Evolutionary conservation across 2,329 filamentous ascomycete genomes (phyloP).

Genomic region (Penicillium brasilianum): DNA sequence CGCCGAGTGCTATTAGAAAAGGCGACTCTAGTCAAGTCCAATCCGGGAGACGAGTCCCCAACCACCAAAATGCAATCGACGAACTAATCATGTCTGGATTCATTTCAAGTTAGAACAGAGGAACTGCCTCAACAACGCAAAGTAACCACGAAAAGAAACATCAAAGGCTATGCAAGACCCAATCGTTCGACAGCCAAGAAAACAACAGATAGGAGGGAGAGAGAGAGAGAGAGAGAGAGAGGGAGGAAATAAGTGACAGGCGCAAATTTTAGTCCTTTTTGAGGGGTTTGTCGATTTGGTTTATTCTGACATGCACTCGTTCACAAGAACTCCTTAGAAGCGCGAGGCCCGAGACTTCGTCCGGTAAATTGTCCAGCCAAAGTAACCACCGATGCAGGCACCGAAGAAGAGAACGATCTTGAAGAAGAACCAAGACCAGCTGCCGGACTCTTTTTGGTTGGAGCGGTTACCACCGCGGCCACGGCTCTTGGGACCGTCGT

Average conservation of each 20-base stretch:
- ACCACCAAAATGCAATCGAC: neutral
- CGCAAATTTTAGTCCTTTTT: neutral
- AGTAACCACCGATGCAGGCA: conserved; percentile 74
- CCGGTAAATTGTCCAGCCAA: conserved; percentile 84
- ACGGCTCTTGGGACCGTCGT: conserved; percentile 30
- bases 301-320: neutral
- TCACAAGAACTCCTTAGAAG: conserved; percentile 32
- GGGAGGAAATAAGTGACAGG: neutral
- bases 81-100: conserved; percentile 29
- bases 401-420: conserved; percentile 80
- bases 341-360: conserved; percentile 58
- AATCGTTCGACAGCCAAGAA: conserved; percentile 20
- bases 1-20: too few relatives aligned
- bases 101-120: conserved; percentile 26
- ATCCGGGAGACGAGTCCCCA: neutral
- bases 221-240: neutral
- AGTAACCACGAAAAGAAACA: conserved; percentile 19
- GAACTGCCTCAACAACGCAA: conserved; percentile 16
- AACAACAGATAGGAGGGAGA: neutral
- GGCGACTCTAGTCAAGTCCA: neutral
- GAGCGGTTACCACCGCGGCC: conserved; percentile 32
- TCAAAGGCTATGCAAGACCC: conserved; percentile 32
- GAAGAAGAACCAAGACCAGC: conserved; percentile 75
- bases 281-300: neutral
- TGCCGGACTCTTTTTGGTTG: conserved; percentile 42